Conservation (phyloP, 331 rosid genomes). For the Rhamnella rubrinervis region DNA sequence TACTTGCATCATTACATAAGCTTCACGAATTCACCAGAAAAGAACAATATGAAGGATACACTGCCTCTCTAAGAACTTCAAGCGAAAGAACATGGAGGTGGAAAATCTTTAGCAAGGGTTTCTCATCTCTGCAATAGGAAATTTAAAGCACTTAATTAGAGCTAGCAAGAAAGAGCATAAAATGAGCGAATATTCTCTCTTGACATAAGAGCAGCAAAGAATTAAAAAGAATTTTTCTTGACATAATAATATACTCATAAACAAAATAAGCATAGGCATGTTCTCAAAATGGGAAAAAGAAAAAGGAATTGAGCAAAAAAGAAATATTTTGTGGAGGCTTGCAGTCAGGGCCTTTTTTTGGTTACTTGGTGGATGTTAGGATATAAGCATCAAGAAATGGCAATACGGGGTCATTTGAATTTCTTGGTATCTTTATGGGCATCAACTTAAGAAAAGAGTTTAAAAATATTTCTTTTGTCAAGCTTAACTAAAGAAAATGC, state of each 20-base stretch:
- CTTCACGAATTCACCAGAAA: conserved; percentile 24
- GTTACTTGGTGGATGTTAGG: too few species aligned
- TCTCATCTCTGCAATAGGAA: conserved; percentile 63
- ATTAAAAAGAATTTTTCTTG: too few species aligned
- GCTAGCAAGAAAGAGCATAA: conserved; percentile 14
- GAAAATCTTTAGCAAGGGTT: conserved; percentile 50
- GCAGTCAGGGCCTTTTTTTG: too few species aligned
- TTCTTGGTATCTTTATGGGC: too few species aligned
- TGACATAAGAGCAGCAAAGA: neutral
- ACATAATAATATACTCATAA: neutral
- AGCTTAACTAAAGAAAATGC: too few species aligned
- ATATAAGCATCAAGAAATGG: too few species aligned
- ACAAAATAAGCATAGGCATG: neutral
- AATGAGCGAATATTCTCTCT: conserved; percentile 9
- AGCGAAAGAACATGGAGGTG: conserved; percentile 80
- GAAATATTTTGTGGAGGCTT: too few species aligned
- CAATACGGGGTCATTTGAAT: too few species aligned
- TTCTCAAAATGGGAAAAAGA: too few species aligned
- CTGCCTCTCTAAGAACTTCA: conserved; percentile 92
- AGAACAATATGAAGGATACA: conserved; percentile 72
- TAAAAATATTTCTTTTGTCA: too few species aligned
- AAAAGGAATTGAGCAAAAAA: too few species aligned
- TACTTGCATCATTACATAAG: conserved; percentile 2
- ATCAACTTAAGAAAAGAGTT: too few species aligned
- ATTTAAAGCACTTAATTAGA: conserved; percentile 29